These are phyloP conservation scores for Plasmodium fragile DNA, from an alignment of 169 alveolate species.

Conservation along the genomic window DNA sequence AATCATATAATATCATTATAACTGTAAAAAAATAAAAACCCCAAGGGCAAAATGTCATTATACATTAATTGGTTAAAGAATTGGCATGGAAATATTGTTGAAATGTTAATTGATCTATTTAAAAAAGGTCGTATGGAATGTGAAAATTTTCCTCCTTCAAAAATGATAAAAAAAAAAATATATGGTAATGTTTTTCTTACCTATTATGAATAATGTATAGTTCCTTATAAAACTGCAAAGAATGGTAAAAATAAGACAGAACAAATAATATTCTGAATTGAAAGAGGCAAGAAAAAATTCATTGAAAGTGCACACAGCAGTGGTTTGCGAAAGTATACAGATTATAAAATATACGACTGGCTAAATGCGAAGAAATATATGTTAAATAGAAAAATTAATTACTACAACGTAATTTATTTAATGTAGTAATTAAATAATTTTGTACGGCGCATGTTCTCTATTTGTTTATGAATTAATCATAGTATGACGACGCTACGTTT, in stretches of 20 bases:
- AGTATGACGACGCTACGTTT: not conserved
- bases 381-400: not conserved
- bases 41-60: not conserved
- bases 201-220: not conserved
- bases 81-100: not conserved
- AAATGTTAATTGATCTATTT: not conserved
- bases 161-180: not conserved
- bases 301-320: not conserved
- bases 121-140: not conserved
- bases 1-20: not conserved
- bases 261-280: too few species aligned
- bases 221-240: not conserved
- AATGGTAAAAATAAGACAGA: not conserved
- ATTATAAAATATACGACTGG: not conserved
- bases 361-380: not conserved
- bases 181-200: not conserved
- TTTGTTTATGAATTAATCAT: not conserved
- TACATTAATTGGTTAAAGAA: not conserved
- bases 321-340: not conserved
- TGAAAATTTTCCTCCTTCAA: not conserved
- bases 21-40: not conserved
- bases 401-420: not conserved
- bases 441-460: not conserved
- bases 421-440: not conserved
- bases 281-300: not conserved